Evolutionary conservation across 768 basidiomycete species (phyloP), one percentile per base, ranked within the genome.

Genomic region (Lactarius evosmus): DNA sequence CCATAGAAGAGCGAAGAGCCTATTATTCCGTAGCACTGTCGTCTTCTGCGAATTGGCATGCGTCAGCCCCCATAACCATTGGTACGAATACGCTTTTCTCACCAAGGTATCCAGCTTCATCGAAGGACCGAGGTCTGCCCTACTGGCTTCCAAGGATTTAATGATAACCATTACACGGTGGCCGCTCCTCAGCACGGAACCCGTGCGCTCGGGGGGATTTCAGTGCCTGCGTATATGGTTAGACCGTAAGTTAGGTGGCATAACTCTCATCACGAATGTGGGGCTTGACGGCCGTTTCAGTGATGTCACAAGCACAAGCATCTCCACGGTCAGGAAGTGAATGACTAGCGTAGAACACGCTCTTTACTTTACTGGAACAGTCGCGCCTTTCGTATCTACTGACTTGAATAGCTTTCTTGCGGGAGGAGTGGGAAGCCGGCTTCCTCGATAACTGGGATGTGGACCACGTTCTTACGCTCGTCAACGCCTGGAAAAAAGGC

Each of bases 201-300:
- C 40, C 78, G 84, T 19, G 84, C 84, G 11, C 85, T 84, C 62
- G 83, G 77, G 2, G 84, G 14, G 83, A 75, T 3, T 85, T 83
- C 65, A 80, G 80, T 46, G 82, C 82, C 30, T 85, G 84, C 83
- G 82, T 83, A 9, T 84, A 84, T 68, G 79, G 83, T 11, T 82
- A 84, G 69, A 76, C 82, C 30, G 83, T 80, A 40, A 34, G 4
- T 11, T 4, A 25, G 6, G 3, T 22, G 9, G n/a, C n/a, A n/a
- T n/a, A n/a, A n/a, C n/a, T n/a, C n/a, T 19, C 32, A 54, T 19
- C 33, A 49, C 46, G 19, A 16, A 49, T 3, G 16, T 22, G 19
- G 16, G 36, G 12, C 19, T 53, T 2, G 33, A 30, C 30, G 56
- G 54, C 7, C 50, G 14, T 17, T 32, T 30, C 62, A 85, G 84